Evolutionary conservation across 306 rosid species (phyloP).

Genomic region (Gleditsia sinensis): DNA sequence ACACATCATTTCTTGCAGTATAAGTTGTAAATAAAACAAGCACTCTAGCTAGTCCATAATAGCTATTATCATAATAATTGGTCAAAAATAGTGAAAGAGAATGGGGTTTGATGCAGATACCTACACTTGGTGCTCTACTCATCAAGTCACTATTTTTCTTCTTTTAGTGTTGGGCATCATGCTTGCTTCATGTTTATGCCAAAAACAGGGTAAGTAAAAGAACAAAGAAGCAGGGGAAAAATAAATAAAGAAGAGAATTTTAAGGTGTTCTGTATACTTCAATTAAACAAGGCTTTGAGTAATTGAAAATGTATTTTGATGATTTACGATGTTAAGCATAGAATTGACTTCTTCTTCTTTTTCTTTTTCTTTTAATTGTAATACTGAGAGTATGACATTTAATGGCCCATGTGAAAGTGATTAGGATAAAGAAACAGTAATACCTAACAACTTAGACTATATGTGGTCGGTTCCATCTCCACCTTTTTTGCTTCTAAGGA

Average conservation of each 20-base stretch:
- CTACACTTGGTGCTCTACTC: slow-evolving; percentile 21
- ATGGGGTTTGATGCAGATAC: not conserved
- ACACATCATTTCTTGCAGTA: slow-evolving; percentile 35
- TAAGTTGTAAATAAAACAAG: slow-evolving; percentile 31
- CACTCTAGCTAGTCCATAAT: slow-evolving; percentile 5
- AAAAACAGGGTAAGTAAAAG: slow-evolving; percentile 6
- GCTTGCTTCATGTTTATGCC: slow-evolving; percentile 19
- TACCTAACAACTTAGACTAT: slow-evolving; percentile 11
- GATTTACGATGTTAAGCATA: not conserved
- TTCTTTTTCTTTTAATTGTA: too few relatives aligned
- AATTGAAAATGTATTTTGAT: not conserved
- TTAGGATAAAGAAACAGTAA: slow-evolving; percentile 2
- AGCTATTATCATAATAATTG: slow-evolving; percentile 12
- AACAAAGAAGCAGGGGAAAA: not conserved
- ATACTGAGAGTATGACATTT: not conserved
- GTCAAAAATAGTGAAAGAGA: slow-evolving; percentile 25
- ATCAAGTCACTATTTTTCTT: not conserved
- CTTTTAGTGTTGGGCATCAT: not conserved
- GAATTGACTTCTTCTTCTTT: too few relatives aligned
- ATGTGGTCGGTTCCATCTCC: slow-evolving; percentile 17
- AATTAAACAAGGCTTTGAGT: slow-evolving; percentile 23
- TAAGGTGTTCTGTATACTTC: not conserved
- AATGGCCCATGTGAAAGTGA: slow-evolving; percentile 14
- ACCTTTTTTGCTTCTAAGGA: slow-evolving; percentile 12
- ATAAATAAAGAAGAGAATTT: not conserved